Base-by-base conservation (phyloP, 306 rosid genomes). In the Urtica urens region DNA sequence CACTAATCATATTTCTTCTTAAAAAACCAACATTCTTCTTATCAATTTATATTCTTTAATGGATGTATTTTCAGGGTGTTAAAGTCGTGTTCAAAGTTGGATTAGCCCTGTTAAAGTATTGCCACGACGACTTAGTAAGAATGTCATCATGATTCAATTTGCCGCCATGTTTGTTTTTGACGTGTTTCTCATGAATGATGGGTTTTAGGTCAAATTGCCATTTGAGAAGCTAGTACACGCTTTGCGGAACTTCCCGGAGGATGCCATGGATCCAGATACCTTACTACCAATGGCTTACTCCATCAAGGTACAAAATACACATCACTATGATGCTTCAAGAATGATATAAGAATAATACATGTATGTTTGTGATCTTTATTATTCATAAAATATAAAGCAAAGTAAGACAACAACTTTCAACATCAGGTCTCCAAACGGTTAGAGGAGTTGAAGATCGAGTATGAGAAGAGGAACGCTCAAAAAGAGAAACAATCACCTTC, bases 101-200 rank as follows among this genome's bases (percentile, higher is more conserved):
- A 43, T 67, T 85, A 78, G 94, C 96, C 59, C 72, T 90, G n/a
- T 66, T 90, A n/a, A 85, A 77, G 60, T 82, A 72, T 70, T 82
- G 99, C 74, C 94, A 79, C 12, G 99, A 90, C 53, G 94, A 85
- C 79, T 71, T 90, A 95, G 99, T 90, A 64, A 75, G 99, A 33
- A 17, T 29, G 22, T 27, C 20, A 49, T 18, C 27, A 29, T 49
- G 51, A 20, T 24, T 29, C 13, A 4, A 23, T 42, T 47, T 22
- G 38, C 33, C 49, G 43, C 63, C 48, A 34, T 49, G 22, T 14
- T 62, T 58, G 24, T 23, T 23, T 39, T 3, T 38, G 2, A 22
- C 45, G 16, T 23, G 16, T 66, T 71, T 53, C 38, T 56, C 1
- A 55, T n/a, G n/a, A n/a, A n/a, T n/a, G n/a, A n/a, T n/a, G n/a